These are phyloP conservation scores for Durio zibethinus DNA, from an alignment of 345 rosid species.

Conservation along the genomic window DNA sequence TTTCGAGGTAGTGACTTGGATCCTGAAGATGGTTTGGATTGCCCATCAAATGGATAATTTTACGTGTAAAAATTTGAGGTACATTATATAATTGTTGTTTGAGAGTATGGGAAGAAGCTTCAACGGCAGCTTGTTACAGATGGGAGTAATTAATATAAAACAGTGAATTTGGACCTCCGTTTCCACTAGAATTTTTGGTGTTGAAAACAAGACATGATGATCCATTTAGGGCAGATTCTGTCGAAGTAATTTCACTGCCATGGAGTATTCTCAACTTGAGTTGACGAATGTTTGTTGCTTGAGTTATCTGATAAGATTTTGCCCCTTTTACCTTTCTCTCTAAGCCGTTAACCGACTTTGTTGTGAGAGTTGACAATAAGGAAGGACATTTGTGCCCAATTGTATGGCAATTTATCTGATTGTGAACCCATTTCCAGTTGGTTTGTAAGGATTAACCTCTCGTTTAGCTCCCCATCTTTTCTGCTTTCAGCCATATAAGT, in stretches of 20 bases:
- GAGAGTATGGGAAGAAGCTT: background rate
- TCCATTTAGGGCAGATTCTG: too few relatives aligned
- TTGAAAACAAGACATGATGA: background rate
- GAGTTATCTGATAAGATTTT: too few relatives aligned
- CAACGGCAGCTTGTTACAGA: background rate
- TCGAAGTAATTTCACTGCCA: background rate
- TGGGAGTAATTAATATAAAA: background rate
- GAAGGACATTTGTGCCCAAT: too few relatives aligned
- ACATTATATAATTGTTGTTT: constrained; percentile 17
- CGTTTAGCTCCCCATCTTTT: too few relatives aligned
- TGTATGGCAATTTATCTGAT: too few relatives aligned
- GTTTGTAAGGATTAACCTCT: too few relatives aligned
- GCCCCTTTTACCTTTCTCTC: too few relatives aligned
- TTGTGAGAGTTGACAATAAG: too few relatives aligned
- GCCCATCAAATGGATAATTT: constrained; percentile 23
- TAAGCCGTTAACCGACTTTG: too few relatives aligned
- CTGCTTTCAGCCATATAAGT: too few relatives aligned
- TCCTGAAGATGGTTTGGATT: constrained; percentile 20
- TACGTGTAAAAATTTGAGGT: constrained; percentile 15
- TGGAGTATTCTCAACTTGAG: background rate
- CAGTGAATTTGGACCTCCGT: background rate
- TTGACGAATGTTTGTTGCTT: too few relatives aligned
- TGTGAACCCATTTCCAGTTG: too few relatives aligned
- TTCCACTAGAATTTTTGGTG: background rate
- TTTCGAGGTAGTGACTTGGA: constrained; percentile 16